A percentile compares a stretch with the other conserved stretches of the same genome.
These are phyloP conservation scores for Colletotrichum eremochloae DNA, from an alignment of 2,329 filamentous ascomycete genomes.

Conservation along the genomic window DNA sequence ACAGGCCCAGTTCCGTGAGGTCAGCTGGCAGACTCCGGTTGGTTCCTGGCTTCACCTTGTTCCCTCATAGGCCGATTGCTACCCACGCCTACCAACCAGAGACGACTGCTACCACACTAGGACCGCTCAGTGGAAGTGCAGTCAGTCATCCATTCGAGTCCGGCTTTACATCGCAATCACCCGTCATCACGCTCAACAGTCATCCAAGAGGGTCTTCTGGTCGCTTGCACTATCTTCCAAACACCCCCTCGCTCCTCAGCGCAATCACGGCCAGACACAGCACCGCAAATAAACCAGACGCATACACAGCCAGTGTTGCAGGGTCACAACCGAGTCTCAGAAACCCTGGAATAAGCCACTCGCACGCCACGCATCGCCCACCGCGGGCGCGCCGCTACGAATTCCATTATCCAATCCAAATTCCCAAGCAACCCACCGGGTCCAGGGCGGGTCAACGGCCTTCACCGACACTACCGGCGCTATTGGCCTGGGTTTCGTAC, in stretches of 20 bases:
- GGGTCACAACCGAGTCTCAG: conserved; percentile 22
- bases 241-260: background rate
- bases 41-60: conserved; percentile 18
- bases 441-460: conserved; percentile 39
- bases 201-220: conserved; percentile 13
- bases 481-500: conserved; percentile 25
- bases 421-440: conserved; percentile 24
- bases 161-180: conserved; percentile 28
- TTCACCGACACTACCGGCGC: conserved; percentile 40
- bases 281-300: background rate
- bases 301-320: conserved; percentile 23
- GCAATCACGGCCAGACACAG: background rate
- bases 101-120: conserved; percentile 29
- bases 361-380: conserved; percentile 32
- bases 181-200: conserved; percentile 6
- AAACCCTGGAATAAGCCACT: conserved; percentile 29
- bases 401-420: conserved; percentile 37
- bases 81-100: conserved; percentile 34
- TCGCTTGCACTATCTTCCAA: background rate
- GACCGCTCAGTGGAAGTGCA: background rate
- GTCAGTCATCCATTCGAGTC: conserved; percentile 15
- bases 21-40: conserved; percentile 37
- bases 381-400: conserved; percentile 18
- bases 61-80: conserved; percentile 33
- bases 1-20: conserved; percentile 36